These are phyloP conservation scores for Backusella circina DNA, from an alignment of 192 early-diverging fungal genomes.

Conservation along the genomic window DNA sequence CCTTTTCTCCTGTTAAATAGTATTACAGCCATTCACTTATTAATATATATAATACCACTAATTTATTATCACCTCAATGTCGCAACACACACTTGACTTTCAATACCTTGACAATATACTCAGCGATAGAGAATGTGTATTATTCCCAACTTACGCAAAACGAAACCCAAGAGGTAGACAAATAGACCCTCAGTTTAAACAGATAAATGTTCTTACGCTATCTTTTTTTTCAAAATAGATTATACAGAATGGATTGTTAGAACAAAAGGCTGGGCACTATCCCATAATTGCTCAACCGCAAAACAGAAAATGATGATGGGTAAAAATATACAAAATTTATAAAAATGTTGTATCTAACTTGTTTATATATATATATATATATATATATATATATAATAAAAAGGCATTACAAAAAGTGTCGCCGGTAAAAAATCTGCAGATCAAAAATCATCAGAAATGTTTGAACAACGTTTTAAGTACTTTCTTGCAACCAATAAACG, in stretches of 20 bases:
- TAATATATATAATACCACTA: not conserved
- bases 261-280: slow-evolving; percentile 34
- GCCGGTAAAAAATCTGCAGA: slow-evolving; percentile 21
- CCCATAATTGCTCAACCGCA: slow-evolving; percentile 19
- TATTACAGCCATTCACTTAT: not conserved
- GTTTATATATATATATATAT: too few species aligned
- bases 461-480: slow-evolving; percentile 32
- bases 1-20: not conserved
- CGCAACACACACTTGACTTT: not conserved
- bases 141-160: slow-evolving; percentile 52
- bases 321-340: slow-evolving; percentile 14
- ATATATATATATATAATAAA: too few species aligned
- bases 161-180: slow-evolving; percentile 20
- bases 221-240: not conserved
- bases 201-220: not conserved
- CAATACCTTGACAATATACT: not conserved
- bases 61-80: not conserved
- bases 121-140: slow-evolving; percentile 30
- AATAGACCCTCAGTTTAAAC: too few species aligned
- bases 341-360: too few species aligned
- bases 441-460: slow-evolving; percentile 7
- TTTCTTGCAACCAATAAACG: slow-evolving; percentile 53
- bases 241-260: slow-evolving; percentile 27
- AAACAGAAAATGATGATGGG: slow-evolving; percentile 30
- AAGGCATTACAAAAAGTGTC: slow-evolving; percentile 31